Evolutionary conservation across 768 basidiomycete species (phyloP).

Genomic region (Collybia sp.): DNA sequence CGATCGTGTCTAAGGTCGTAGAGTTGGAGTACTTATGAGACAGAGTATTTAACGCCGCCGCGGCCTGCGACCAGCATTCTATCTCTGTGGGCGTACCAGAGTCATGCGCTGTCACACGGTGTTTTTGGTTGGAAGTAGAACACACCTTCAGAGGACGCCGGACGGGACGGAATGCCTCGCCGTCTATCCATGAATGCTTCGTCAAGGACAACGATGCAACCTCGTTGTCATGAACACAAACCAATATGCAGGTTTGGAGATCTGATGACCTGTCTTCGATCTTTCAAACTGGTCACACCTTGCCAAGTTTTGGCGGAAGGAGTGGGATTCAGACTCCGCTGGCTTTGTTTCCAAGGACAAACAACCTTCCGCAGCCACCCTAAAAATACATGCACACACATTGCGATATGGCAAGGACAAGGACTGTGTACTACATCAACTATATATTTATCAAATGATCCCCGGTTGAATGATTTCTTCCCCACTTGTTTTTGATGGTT

Average conservation of each 20-base stretch:
- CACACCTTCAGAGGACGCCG: constrained; percentile 74
- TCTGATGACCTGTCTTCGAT: too few species aligned
- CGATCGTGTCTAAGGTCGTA: constrained; percentile 52
- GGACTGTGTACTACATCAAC: too few species aligned
- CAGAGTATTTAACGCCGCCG: constrained; percentile 50
- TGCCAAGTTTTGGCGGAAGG: background rate
- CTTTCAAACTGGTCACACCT: background rate
- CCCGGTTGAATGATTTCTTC: background rate
- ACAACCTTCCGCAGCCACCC: too few species aligned
- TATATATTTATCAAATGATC: too few species aligned
- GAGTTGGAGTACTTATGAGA: constrained; percentile 49
- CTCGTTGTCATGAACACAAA: background rate
- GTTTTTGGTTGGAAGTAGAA: constrained; percentile 4
- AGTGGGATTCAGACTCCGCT: constrained; percentile 2
- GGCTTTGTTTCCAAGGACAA: background rate
- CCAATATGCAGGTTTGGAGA: too few species aligned
- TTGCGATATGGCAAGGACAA: too few species aligned
- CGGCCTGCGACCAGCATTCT: constrained; percentile 71
- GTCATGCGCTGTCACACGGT: background rate
- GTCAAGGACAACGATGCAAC: background rate
- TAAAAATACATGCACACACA: too few species aligned
- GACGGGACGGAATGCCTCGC: constrained; percentile 54
- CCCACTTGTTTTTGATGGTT: constrained; percentile 2
- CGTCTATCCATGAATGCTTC: constrained; percentile 57
- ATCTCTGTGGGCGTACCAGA: constrained; percentile 45